Conservation (phyloP, 176 grass and related monocot species). For the Microstegium vimineum region DNA sequence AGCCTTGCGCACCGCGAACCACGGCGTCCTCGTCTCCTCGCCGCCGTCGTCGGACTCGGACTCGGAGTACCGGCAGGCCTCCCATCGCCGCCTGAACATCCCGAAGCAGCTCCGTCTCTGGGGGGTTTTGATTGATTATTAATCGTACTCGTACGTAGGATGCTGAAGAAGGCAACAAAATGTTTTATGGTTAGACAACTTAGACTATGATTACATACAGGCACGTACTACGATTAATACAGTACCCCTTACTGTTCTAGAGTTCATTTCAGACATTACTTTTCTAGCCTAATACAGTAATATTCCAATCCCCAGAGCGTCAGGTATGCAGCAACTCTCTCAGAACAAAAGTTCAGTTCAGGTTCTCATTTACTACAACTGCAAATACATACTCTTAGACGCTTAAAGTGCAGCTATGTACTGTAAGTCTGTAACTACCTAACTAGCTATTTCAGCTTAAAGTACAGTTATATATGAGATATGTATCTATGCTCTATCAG, state of each 20-base stretch:
- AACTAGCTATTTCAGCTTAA: not conserved
- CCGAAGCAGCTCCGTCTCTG: constrained; percentile 10
- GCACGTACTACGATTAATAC: too few relatives aligned
- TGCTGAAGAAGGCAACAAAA: not conserved
- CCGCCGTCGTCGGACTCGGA: not conserved
- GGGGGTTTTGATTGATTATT: not conserved
- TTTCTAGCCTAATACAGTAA: not conserved
- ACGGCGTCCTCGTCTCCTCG: constrained; percentile 23
- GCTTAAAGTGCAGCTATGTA: not conserved
- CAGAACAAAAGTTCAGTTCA: not conserved
- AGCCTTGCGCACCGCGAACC: constrained; percentile 48
- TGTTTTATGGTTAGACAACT: not conserved
- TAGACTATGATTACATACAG: too few relatives aligned
- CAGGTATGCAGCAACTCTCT: not conserved
- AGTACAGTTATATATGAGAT: not conserved
- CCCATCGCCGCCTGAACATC: constrained; percentile 31
- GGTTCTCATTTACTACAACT: not conserved
- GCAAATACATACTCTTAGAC: not conserved
- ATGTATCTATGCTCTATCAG: too few relatives aligned
- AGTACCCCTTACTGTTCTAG: too few relatives aligned
- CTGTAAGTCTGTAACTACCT: too few relatives aligned
- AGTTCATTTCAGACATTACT: not conserved
- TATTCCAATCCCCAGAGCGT: not conserved
- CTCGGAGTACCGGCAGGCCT: not conserved
- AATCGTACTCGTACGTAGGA: not conserved